Conservation (phyloP, 1,284 basidiomycete genomes). For the Cryptococcus sp. region DNA sequence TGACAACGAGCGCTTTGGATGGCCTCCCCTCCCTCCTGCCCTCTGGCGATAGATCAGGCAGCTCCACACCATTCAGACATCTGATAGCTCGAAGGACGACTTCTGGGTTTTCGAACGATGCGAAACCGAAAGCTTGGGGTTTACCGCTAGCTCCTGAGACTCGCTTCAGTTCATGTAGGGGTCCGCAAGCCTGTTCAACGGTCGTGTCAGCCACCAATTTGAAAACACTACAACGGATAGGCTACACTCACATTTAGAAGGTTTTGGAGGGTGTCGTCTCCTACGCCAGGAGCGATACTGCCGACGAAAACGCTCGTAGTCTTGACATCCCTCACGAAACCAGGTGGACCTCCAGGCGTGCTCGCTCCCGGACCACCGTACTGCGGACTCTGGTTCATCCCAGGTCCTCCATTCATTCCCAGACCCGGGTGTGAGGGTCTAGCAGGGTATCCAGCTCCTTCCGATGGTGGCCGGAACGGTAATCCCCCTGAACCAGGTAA, state of each 20-base stretch:
- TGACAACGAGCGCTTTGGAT: slow-evolving; percentile 84
- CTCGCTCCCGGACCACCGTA: slow-evolving; percentile 2
- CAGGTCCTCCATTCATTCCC: slow-evolving; percentile 24
- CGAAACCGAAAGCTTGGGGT: slow-evolving; percentile 93
- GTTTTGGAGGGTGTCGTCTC: slow-evolving; percentile 70
- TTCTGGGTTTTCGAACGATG: slow-evolving; percentile 86
- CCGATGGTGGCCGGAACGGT: background rate
- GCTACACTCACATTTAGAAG: slow-evolving; percentile 68
- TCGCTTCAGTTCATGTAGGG: slow-evolving; percentile 82
- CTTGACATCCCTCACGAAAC: slow-evolving; percentile 48
- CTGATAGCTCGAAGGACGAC: slow-evolving; percentile 77
- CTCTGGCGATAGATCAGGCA: slow-evolving; percentile 72
- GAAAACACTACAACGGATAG: background rate
- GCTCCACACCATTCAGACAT: slow-evolving; percentile 77
- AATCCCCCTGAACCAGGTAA: background rate
- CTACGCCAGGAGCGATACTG: slow-evolving; percentile 91
- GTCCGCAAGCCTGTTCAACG: slow-evolving; percentile 73
- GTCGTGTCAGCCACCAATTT: background rate
- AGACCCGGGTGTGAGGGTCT: slow-evolving; percentile 33
- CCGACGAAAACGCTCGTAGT: slow-evolving; percentile 78
- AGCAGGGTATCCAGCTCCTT: slow-evolving; percentile 9
- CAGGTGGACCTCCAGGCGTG: slow-evolving; percentile 12
- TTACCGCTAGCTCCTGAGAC: slow-evolving; percentile 85
- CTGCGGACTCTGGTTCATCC: slow-evolving; percentile 29
- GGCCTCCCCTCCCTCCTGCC: slow-evolving; percentile 65